A percentile compares a stretch with the other conserved stretches of the same genome.
Conservation (phyloP, 352 stramenopile genomes). For the Phytophthora litchii region DNA sequence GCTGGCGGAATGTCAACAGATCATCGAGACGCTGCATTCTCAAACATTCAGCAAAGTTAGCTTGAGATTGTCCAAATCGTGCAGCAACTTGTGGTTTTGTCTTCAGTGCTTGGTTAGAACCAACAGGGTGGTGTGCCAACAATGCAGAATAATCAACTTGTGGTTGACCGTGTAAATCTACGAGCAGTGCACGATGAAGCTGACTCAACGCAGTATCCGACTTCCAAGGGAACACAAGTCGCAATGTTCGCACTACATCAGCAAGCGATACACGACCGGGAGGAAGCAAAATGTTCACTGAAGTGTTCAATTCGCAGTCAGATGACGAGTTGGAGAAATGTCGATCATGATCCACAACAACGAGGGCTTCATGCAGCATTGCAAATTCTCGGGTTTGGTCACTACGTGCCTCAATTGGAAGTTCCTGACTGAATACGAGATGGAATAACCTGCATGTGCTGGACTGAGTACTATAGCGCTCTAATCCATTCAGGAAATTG, state of each 20-base stretch:
- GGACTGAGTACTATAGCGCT: constrained; percentile 43
- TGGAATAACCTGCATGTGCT: constrained; percentile 66
- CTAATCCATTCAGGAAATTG: constrained; percentile 56
- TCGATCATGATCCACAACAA: constrained; percentile 54
- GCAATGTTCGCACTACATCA: constrained; percentile 51
- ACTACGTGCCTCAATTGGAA: constrained; percentile 49
- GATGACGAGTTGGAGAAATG: constrained; percentile 20
- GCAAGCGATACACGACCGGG: constrained; percentile 44
- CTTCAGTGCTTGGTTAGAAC: constrained; percentile 1
- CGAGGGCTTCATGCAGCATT: constrained; percentile 53
- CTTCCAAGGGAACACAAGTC: constrained; percentile 71
- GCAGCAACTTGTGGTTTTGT: background rate
- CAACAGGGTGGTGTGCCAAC: constrained; percentile 22
- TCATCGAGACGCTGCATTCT: constrained; percentile 69
- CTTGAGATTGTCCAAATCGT: background rate
- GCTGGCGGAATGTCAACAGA: constrained; percentile 49
- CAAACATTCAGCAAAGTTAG: constrained; percentile 48
- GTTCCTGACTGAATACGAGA: constrained; percentile 47
- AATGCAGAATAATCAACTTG: constrained; percentile 56
- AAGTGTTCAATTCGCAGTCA: background rate
- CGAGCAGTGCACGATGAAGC: constrained; percentile 51
- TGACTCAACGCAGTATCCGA: constrained; percentile 43
- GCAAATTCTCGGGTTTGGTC: constrained; percentile 55
- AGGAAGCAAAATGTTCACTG: background rate
- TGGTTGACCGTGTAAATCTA: constrained; percentile 42